Percentiles rank a stretch among this genome's conserved stretches.
Conservation (phyloP, 257 asterid species). For the Henckelia pumila region DNA sequence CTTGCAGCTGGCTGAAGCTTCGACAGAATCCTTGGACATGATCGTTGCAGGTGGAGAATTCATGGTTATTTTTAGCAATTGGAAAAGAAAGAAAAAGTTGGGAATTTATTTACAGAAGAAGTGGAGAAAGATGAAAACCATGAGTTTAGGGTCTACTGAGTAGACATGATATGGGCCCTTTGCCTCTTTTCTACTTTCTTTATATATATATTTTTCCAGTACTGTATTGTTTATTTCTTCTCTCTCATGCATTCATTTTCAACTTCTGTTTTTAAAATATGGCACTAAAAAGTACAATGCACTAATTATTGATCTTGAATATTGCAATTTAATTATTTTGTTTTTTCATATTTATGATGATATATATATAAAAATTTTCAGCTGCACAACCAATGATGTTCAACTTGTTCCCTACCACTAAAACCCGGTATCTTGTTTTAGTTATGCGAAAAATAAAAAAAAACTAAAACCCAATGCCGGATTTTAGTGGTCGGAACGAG, state of each 20-base stretch:
- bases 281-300: neutral
- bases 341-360: too few relatives aligned
- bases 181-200: neutral
- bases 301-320: neutral
- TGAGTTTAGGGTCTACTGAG: neutral
- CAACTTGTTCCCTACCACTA: too few relatives aligned
- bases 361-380: too few relatives aligned
- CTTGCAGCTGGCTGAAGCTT: slow-evolving; percentile 36
- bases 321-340: neutral
- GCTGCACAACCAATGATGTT: too few relatives aligned
- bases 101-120: slow-evolving; percentile 19
- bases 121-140: neutral
- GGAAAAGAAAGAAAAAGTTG: slow-evolving; percentile 32
- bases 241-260: neutral
- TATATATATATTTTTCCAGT: too few relatives aligned
- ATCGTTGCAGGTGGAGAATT: slow-evolving; percentile 29
- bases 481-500: too few relatives aligned
- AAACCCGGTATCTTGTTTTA: too few relatives aligned
- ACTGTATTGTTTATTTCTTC: neutral
- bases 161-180: neutral
- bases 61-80: slow-evolving; percentile 33
- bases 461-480: too few relatives aligned
- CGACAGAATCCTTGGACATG: slow-evolving; percentile 33
- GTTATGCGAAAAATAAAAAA: too few relatives aligned
- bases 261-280: neutral